phyloP scores from a whole-genome alignment of 768 basidiomycete species.

The Tulasnella sp. region DNA sequence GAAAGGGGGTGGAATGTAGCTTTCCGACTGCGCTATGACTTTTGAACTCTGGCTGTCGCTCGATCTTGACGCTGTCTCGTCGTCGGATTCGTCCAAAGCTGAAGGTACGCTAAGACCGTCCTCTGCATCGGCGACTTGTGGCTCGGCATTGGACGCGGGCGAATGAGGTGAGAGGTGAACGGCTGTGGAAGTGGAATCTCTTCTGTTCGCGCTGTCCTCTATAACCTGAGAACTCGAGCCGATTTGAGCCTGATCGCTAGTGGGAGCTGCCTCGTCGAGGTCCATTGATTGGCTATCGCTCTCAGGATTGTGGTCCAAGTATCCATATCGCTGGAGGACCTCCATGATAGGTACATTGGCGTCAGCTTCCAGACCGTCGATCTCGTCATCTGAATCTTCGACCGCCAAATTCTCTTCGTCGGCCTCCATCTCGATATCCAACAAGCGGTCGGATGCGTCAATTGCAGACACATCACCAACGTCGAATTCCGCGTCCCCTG shows the following conservation, averaged over 20 bases:
- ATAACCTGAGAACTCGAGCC: not conserved
- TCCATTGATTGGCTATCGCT: not conserved
- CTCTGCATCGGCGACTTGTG: not conserved
- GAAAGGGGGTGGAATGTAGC: conserved; percentile 32
- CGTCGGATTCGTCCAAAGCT: not conserved
- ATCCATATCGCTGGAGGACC: conserved; percentile 33
- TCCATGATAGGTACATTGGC: conserved; percentile 38
- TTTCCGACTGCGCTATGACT: conserved; percentile 15
- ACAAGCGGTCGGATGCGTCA: conserved; percentile 25
- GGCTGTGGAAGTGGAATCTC: not conserved
- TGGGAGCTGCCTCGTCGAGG: not conserved
- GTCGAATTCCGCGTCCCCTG: conserved; percentile 5
- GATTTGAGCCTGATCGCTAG: not conserved
- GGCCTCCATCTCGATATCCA: conserved; percentile 28
- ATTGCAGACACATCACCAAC: conserved; percentile 27
- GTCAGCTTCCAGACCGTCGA: conserved; percentile 34
- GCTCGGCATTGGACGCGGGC: not conserved
- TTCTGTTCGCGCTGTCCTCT: not conserved
- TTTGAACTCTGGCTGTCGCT: not conserved
- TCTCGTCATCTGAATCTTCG: conserved; percentile 26
- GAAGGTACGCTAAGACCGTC: not conserved
- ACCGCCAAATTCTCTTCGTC: conserved; percentile 21
- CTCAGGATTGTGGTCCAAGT: conserved; percentile 21
- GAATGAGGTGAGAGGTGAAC: not conserved
- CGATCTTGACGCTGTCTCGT: not conserved